Percentiles rank a stretch among this genome's conserved stretches.
Conservation (phyloP, 163 green algal genomes). For the Coccomyxa subellipsoidea region DNA sequence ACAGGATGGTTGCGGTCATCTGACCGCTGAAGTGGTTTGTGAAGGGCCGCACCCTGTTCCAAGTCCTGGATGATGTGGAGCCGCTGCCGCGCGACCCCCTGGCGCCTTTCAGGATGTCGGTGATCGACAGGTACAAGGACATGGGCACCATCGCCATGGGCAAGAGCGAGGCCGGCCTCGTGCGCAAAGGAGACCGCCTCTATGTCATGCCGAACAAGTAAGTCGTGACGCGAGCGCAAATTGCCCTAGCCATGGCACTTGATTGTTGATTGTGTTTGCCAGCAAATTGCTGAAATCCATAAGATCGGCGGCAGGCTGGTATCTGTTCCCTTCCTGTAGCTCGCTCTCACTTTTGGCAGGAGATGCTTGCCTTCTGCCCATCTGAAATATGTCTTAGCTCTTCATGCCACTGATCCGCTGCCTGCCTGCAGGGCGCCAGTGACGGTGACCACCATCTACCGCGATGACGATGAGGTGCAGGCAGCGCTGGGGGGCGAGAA, state of each 20-base stretch:
- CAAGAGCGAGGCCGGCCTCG: slow-evolving; percentile 91
- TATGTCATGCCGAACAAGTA: slow-evolving; percentile 93
- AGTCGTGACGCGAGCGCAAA: too few relatives aligned
- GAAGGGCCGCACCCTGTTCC: slow-evolving; percentile 82
- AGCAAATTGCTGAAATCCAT: too few relatives aligned
- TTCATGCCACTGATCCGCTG: too few relatives aligned
- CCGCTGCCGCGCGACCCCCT: slow-evolving; percentile 54
- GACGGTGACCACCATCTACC: slow-evolving; percentile 86
- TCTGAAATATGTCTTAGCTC: too few relatives aligned
- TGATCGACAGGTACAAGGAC: slow-evolving; percentile 97
- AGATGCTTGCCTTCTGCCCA: too few relatives aligned
- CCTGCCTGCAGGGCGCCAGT: slow-evolving; percentile 40
- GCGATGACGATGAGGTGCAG: slow-evolving; percentile 88
- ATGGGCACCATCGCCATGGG: slow-evolving; percentile 99
- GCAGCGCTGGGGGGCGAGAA: slow-evolving; percentile 87
- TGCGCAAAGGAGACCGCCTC: slow-evolving; percentile 78
- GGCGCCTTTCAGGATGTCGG: slow-evolving; percentile 89
- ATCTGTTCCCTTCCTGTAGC: too few relatives aligned
- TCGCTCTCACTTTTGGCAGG: too few relatives aligned
- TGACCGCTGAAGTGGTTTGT: too few relatives aligned
- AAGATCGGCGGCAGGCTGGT: too few relatives aligned
- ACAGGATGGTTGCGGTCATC: too few relatives aligned
- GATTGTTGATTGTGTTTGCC: too few relatives aligned
- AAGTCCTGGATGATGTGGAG: slow-evolving; percentile 62
- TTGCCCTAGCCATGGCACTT: too few relatives aligned